Conservation (phyloP, 805 yeast species). For the Sporopachydermia quercuum region DNA sequence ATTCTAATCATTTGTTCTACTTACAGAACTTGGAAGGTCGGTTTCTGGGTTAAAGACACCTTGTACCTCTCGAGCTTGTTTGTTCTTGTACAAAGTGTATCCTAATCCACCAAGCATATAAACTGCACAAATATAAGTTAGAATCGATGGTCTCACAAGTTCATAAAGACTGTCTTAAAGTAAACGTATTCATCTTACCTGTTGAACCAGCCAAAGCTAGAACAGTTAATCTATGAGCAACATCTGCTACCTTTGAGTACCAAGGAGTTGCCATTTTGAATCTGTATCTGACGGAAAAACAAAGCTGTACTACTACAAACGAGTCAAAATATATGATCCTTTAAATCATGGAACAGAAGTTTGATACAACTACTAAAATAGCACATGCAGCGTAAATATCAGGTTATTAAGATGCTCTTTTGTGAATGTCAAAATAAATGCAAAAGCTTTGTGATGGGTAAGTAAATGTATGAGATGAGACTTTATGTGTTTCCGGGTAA, state of each 20-base stretch:
- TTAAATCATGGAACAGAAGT: no score
- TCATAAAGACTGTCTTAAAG: not conserved
- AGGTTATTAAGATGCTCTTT: no score
- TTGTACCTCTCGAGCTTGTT: constrained; percentile 16
- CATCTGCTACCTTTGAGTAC: constrained; percentile 62
- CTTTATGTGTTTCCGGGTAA: no score
- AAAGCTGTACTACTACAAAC: no score
- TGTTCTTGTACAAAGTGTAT: constrained; percentile 36
- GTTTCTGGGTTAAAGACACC: not conserved
- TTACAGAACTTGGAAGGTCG: not conserved
- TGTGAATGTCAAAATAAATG: no score
- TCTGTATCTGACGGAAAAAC: no score
- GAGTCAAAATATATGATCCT: no score
- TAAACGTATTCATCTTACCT: constrained; percentile 13
- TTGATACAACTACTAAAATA: no score
- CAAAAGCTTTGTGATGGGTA: no score
- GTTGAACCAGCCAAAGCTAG: constrained; percentile 44
- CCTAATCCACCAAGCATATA: constrained; percentile 38
- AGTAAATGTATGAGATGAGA: no score
- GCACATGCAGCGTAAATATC: no score
- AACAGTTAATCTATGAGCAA: constrained; percentile 60
- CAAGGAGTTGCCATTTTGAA: constrained; percentile 39
- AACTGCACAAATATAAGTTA: constrained; percentile 9
- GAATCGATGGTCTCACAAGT: not conserved
- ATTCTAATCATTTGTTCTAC: no score